These are phyloP conservation scores for Cyclotella kingstonii DNA, from an alignment of 108 stramenopile species.

Conservation along the genomic window DNA sequence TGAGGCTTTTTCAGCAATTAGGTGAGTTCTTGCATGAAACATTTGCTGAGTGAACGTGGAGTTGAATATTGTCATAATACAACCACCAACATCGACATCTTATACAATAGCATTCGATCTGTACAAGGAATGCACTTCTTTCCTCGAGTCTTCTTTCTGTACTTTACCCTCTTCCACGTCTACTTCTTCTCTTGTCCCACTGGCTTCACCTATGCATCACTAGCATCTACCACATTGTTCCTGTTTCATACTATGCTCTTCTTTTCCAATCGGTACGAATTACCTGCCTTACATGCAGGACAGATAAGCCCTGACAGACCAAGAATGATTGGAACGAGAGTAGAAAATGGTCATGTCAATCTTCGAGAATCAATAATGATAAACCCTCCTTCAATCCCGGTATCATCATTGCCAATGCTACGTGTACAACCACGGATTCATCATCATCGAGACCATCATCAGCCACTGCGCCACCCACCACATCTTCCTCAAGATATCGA, in stretches of 20 bases:
- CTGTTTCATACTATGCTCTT: constrained; percentile 85
- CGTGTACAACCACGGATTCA: background rate
- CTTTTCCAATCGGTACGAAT: constrained; percentile 92
- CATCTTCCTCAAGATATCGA: background rate
- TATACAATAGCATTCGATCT: constrained; percentile 58
- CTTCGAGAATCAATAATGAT: background rate
- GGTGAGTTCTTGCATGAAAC: constrained; percentile 41
- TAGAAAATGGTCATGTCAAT: background rate
- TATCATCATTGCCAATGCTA: constrained; percentile 2
- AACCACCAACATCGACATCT: too few relatives aligned
- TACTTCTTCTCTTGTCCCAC: constrained; percentile 93
- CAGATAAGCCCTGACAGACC: constrained; percentile 59
- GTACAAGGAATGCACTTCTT: constrained; percentile 78
- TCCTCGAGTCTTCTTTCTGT: constrained; percentile 85
- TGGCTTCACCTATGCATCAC: constrained; percentile 80
- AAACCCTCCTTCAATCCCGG: background rate
- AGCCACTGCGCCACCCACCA: background rate
- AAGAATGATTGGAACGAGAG: constrained; percentile 32
- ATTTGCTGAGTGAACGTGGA: background rate
- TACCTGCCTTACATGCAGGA: constrained; percentile 76
- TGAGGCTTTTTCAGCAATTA: too few relatives aligned
- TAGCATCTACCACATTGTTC: constrained; percentile 68
- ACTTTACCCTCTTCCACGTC: constrained; percentile 89
- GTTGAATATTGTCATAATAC: too few relatives aligned
- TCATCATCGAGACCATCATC: background rate